A percentile compares a stretch with the other conserved stretches of the same genome.
These are phyloP conservation scores for Lotmaria passim DNA, from an alignment of 208 protist genomes.

Conservation along the genomic window DNA sequence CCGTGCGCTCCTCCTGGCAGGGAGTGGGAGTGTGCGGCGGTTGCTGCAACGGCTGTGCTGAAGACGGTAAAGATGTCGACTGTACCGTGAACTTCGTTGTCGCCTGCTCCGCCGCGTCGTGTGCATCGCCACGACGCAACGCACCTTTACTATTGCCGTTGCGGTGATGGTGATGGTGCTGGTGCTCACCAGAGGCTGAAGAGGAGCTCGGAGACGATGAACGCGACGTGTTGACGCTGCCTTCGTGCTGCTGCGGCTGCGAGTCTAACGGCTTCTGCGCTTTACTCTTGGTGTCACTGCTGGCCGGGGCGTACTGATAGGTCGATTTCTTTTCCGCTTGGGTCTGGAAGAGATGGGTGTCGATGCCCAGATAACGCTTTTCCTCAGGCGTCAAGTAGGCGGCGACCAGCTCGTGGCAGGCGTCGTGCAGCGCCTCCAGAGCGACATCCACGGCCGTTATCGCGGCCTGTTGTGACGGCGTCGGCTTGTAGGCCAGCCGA, in stretches of 20 bases:
- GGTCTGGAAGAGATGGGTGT: constrained; percentile 85
- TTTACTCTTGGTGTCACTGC: neutral
- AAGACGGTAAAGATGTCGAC: neutral
- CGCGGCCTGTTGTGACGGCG: constrained; percentile 60
- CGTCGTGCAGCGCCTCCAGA: constrained; percentile 49
- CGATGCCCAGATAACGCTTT: constrained; percentile 79
- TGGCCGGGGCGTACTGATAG: constrained; percentile 68
- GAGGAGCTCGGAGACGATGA: neutral
- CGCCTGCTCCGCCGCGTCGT: neutral
- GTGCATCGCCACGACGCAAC: neutral
- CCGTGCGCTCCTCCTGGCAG: neutral
- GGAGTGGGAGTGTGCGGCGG: neutral
- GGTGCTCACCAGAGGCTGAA: neutral
- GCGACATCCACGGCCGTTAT: constrained; percentile 42
- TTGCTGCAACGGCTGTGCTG: constrained; percentile 2
- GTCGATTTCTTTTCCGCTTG: constrained; percentile 39
- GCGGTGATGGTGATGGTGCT: neutral
- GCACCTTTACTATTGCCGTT: neutral
- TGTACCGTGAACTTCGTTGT: neutral
- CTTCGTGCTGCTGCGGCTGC: constrained; percentile 8
- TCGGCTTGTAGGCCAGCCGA: constrained; percentile 40
- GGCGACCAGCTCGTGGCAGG: constrained; percentile 65
- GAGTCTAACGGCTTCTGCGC: too few species aligned
- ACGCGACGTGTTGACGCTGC: neutral
- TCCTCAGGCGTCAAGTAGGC: constrained; percentile 76